Evolutionary conservation across 1,284 basidiomycete genomes (phyloP), one percentile per base, ranked within the genome.

Genomic region (Microbotryum lychnidis-dioicae): DNA sequence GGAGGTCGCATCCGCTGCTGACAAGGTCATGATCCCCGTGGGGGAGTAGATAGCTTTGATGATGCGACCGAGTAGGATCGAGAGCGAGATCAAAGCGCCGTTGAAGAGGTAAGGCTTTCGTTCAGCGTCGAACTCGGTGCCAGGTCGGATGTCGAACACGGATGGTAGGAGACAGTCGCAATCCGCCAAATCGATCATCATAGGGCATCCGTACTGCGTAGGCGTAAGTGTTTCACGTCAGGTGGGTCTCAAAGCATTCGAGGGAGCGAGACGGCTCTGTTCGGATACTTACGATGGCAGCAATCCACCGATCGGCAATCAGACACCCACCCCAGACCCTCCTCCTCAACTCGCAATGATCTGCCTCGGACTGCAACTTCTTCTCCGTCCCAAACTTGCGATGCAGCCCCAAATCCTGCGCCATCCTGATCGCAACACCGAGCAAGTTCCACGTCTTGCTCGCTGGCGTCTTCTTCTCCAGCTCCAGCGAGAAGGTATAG

Each of bases 271-370:
- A 18, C 18, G 1, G 16, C 4, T 42, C 14, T 42, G 12, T 16
- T 51, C 54, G 33, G 58, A 54, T 52, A 73, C 80, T 70, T 75
- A 88, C 91, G 9, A 69, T 65, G 12, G 71, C 70, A 6, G 69
- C 60, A 27, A 69, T 64, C 71, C 92, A 96, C 76, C 91, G 79
- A 76, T 97, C 92, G 71, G 85, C 85, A 69, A 94, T 89, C 56
- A 96, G 83, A 76, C 91, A 94, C 37, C 85, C 84, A 20, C 86
- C 88, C 92, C 92, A 97, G 42, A 96, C 79, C 58, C 92, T 81
- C 61, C 92, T 81, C 60, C 89, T 80, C 53, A 90, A 79, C 73
- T 92, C 91, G 59, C 93, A 82, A 67, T 83, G 72, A 46, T 72
- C 69, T 49, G 63, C 53, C 45, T 59, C 63, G 50, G 61, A 68